Base-by-base conservation (phyloP, 495 filamentous ascomycete genomes). In the Aspergillus taichungensis region DNA sequence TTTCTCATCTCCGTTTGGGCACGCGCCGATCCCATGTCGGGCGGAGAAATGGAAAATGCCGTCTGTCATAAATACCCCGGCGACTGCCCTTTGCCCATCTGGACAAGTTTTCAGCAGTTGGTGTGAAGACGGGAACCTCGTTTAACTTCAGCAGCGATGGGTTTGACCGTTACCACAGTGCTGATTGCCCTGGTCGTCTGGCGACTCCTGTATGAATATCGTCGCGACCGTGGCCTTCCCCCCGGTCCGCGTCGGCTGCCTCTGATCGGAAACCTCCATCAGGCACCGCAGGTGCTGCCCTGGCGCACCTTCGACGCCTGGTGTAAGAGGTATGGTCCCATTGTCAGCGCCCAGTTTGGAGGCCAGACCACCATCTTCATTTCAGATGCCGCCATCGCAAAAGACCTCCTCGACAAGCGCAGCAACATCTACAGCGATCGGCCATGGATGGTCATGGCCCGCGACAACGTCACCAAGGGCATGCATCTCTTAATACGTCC, bases 401-500 rank as follows among this genome's bases (percentile, higher is more conserved):
- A 46, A 4, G 63, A 67, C 4, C 49, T 67, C 3, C 46, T 67
- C 6, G 52, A 47, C 12, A 52, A 55, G 38, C 49, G 57, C 5
- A 43, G 53, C 4, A 42, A 14, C 18, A 49, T 40, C 8, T 67
- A 61, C 40, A 54, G 49, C 32, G 30, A 37, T 7, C 52, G 62
- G 1, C 62, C 60, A 6, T 42, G 50, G 11, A 30, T 61, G 29
- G 42, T 58, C 0, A 47, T 66, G 47, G 56, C 53, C 7, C 33
- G 38, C 14, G 51, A 55, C 2, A 30, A 40, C 12, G 12, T 52
- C n/a, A 50, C 45, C 12, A 53, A 52, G 6, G 51, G 50, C 13
- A 56, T 64, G 55, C 69, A 74, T 43, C 51, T 71, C 8, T 54
- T 72, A 0, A 14, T 75, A 0, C 67, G 71, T 55, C 57, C 64